Evolutionary conservation across 2,329 filamentous ascomycete species (phyloP), one percentile per base, ranked within the genome.

Genomic region (Alternaria sp.): DNA sequence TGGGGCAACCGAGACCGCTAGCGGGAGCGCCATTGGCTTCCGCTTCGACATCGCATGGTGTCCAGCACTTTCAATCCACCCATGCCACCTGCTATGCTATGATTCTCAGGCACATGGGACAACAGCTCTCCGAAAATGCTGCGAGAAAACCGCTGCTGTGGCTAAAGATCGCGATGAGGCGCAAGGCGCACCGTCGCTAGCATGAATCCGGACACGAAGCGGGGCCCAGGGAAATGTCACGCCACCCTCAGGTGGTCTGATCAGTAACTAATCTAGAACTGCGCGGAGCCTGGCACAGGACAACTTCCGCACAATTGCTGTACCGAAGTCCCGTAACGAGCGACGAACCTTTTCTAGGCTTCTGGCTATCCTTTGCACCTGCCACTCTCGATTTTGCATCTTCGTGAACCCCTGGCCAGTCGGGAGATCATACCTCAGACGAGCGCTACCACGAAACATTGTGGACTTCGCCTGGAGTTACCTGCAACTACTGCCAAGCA

Each of bases 241-340:
- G 72, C 74, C 74, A 76, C 72, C 58, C 41, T 51, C 54, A 56
- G 63, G 72, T 76, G 74, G 74, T 67, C 68, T 76, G 74, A 76
- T 74, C 51, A 44, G 54, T 59, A 42, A 34, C 44, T 57, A 57
- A 54, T 54, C 59, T 41, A 46, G 55, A 42, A 55, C 55, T 48
- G 55, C 54, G 12, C 64, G 51, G 51, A 57, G 39, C 58, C 57
- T 48, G 58, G 53, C 62, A 54, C 51, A 43, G 43, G 44, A 57
- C 61, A 57, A 61, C 59, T 61, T 61, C 24, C 61, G 30, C 47
- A 18, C 32, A 54, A 32, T 30, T 46, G 52, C 62, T 62, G 61
- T 64, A 59, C 64, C 61, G 59, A 64, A 59, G 62, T 52, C 54
- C 62, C 59, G 65, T 70, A 60, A 59, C 34, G 46, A 63, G 63